Evolutionary conservation across 768 basidiomycete species (phyloP), one percentile per base, ranked within the genome.

Genomic region (Leccinum fibrillosum): DNA sequence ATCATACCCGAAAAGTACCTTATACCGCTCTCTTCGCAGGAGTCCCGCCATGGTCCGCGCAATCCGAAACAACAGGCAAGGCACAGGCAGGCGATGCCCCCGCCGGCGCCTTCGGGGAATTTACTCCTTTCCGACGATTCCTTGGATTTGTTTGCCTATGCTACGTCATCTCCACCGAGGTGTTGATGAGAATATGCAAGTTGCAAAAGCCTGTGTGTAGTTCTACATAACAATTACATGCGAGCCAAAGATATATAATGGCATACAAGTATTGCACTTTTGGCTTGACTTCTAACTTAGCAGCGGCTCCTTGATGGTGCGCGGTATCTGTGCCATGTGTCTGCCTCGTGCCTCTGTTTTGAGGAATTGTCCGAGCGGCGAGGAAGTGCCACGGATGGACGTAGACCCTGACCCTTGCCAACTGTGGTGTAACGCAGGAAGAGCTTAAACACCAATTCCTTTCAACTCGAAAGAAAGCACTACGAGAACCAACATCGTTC

Each of bases 121-220:
- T 49, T 70, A 51, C 55, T 64, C 15, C 54, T 63, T 45, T 84
- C 82, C 11, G 82, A 83, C 52, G 82, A 84, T 61, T 75, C 75
- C 5, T 66, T 84, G 61, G 73, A 84, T 69, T 68, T 83, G 56
- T 82, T 83, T 65, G 74, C 78, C 19, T 74, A 66, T 59, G 56
- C 64, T 28, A 67, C 64, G 45, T 73, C 73, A 17, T 74, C 76
- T 0, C 68, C 73, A 2, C 25, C 50, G 9, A 65, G 63, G 48
- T 58, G 19, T 57, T 73, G 50, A 66, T 56, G 15, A 45, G 15
- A 21, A 25, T 47, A 48, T 49, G 35, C 32, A 28, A 28, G 17
- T 39, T 17, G 21, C 21, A 35, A 28, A 54, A 57, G 35, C 21
- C 10, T 57, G 30, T 21, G 55, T 55, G 39, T 57, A 44, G 30